These are phyloP conservation scores for Achlya hypogyna DNA, from an alignment of 352 stramenopile genomes.

Conservation along the genomic window DNA sequence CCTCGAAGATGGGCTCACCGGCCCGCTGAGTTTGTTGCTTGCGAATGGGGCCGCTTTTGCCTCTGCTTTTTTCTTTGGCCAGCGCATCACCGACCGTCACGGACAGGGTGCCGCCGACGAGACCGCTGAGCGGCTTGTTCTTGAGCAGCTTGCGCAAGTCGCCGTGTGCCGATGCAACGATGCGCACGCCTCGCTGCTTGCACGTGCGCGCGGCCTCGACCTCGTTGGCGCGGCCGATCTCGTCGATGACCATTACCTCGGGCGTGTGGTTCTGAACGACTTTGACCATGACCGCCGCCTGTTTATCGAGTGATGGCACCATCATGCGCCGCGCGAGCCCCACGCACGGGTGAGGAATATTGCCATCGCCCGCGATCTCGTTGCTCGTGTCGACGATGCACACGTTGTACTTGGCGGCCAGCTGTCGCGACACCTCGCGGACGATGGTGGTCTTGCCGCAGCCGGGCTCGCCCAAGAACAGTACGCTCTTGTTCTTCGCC, in stretches of 20 bases:
- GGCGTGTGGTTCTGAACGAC: too few species aligned
- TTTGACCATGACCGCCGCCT: constrained; percentile 20
- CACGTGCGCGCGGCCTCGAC: too few species aligned
- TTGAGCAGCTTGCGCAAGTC: constrained; percentile 72
- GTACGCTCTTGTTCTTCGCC: constrained; percentile 30
- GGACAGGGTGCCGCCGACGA: constrained; percentile 61
- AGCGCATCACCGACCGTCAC: constrained; percentile 51
- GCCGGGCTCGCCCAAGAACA: constrained; percentile 60
- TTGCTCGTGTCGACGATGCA: too few species aligned
- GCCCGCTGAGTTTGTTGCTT: constrained; percentile 33
- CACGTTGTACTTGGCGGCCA: constrained; percentile 58
- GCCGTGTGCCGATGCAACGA: too few species aligned
- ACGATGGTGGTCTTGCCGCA: too few species aligned
- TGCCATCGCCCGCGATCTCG: constrained; percentile 52
- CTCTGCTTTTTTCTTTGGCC: too few species aligned
- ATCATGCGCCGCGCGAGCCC: constrained; percentile 23
- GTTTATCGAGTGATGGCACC: constrained; percentile 19
- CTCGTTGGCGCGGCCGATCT: constrained; percentile 73
- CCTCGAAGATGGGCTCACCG: constrained; percentile 64
- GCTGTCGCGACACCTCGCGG: constrained; percentile 50
- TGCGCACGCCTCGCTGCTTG: too few species aligned
- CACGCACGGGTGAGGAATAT: constrained; percentile 57
- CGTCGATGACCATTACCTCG: constrained; percentile 81
- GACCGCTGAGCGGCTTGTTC: constrained; percentile 66
- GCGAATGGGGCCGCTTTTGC: too few species aligned